Conservation (phyloP, 306 rosid species). For the Dalbergia cochinchinensis region DNA sequence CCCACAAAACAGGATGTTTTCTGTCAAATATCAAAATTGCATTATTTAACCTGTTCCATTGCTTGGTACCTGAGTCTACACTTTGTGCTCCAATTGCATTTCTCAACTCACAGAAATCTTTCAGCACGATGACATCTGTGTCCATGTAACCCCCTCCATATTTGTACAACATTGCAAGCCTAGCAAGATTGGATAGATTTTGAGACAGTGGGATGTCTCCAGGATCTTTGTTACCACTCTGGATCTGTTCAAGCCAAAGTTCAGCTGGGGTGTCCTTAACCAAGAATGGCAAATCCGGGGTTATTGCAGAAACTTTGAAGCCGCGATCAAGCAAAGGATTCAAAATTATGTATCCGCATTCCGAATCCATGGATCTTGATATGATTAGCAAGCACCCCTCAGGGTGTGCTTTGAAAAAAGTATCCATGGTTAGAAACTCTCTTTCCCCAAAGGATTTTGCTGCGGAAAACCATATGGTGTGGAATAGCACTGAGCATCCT, state of each 20-base stretch:
- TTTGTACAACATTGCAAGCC: not conserved
- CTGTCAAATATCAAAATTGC: constrained; percentile 70
- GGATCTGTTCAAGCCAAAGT: not conserved
- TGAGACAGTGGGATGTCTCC: not conserved
- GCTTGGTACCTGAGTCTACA: constrained; percentile 40
- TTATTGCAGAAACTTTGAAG: not conserved
- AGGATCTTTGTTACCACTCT: not conserved
- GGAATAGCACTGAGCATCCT: constrained; percentile 55
- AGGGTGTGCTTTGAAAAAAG: constrained; percentile 65
- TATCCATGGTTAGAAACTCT: constrained; percentile 63
- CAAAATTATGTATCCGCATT: constrained; percentile 51
- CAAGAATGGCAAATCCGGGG: not conserved
- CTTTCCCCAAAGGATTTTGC: constrained; percentile 53
- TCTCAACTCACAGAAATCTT: constrained; percentile 51
- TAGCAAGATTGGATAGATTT: not conserved
- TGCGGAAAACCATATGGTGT: constrained; percentile 67
- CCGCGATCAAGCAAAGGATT: constrained; percentile 45
- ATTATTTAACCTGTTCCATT: constrained; percentile 65
- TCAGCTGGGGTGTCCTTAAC: not conserved
- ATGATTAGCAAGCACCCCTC: constrained; percentile 65
- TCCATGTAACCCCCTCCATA: constrained; percentile 7
- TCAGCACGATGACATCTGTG: constrained; percentile 34
- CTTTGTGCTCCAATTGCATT: constrained; percentile 73
- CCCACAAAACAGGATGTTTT: constrained; percentile 62
- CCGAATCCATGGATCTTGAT: constrained; percentile 70